Conservation (phyloP, 179 eudicot genomes). For the Corrigiola litoralis region DNA sequence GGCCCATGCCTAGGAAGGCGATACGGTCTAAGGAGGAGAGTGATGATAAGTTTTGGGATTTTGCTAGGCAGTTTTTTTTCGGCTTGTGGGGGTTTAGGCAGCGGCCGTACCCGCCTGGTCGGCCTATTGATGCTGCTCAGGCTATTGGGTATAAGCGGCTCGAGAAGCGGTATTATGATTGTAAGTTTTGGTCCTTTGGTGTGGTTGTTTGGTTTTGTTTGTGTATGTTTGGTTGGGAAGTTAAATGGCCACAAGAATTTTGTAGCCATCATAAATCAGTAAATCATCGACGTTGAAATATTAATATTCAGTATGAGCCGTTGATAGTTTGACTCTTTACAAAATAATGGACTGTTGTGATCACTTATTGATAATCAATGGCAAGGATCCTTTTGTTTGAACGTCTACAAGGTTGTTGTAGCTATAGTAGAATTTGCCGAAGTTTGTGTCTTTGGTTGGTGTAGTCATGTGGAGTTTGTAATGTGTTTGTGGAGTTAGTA, state of each 20-base stretch:
- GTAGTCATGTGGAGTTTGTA: not conserved
- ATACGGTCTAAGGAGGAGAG: constrained; percentile 38
- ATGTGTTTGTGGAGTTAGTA: not conserved
- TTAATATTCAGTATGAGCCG: too few relatives aligned
- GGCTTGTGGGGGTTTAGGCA: constrained; percentile 90
- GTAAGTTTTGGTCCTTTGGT: constrained; percentile 40
- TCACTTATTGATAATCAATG: too few relatives aligned
- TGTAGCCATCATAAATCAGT: too few relatives aligned
- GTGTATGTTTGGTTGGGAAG: not conserved
- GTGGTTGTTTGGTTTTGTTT: not conserved
- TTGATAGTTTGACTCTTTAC: too few relatives aligned
- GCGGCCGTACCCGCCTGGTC: constrained; percentile 79
- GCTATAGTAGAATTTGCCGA: too few relatives aligned
- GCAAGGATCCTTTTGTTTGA: too few relatives aligned
- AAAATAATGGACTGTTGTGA: too few relatives aligned
- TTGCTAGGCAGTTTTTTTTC: constrained; percentile 74
- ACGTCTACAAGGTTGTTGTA: too few relatives aligned
- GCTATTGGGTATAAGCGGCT: constrained; percentile 86
- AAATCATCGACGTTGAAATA: too few relatives aligned
- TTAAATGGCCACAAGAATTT: not conserved
- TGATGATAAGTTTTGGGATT: constrained; percentile 93
- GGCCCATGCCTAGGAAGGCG: constrained; percentile 88
- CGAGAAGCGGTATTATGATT: constrained; percentile 78
- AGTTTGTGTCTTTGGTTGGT: not conserved
- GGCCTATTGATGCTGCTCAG: constrained; percentile 86